Conservation (phyloP, 208 protist genomes). For the Trichomonas vaginalis region DNA sequence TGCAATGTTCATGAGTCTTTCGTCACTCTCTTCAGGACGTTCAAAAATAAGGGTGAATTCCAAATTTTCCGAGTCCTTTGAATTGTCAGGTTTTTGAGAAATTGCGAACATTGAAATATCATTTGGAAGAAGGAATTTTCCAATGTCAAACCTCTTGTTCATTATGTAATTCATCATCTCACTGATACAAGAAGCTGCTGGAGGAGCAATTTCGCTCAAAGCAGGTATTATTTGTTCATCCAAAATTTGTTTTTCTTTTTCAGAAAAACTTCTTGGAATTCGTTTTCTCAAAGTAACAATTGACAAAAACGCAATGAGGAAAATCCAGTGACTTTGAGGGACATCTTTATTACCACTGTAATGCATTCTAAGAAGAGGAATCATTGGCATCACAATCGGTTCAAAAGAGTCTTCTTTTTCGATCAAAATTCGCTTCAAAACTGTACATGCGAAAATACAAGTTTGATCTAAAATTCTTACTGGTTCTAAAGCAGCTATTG, state of each 20-base stretch:
- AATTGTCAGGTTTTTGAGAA: not conserved
- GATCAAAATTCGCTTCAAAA: not conserved
- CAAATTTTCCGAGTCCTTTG: not conserved
- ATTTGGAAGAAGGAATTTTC: not conserved
- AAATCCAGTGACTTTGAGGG: not conserved
- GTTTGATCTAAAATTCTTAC: not conserved
- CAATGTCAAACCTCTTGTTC: not conserved
- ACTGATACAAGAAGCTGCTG: not conserved
- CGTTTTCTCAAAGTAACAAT: not conserved
- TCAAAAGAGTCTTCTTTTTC: not conserved
- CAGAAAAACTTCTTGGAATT: not conserved
- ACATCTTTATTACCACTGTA: not conserved
- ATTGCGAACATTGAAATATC: not conserved
- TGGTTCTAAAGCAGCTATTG: not conserved
- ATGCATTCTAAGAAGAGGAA: not conserved
- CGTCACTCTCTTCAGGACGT: not conserved
- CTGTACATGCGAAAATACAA: not conserved
- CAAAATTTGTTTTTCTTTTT: not conserved
- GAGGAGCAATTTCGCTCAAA: not conserved
- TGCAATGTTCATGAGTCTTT: not conserved
- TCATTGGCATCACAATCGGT: not conserved
- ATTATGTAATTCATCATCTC: not conserved
- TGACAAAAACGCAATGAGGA: not conserved
- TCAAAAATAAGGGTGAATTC: not conserved
- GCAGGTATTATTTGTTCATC: not conserved